These are phyloP conservation scores for Termitomyces sp. DNA, from an alignment of 768 basidiomycete species.

Conservation along the genomic window DNA sequence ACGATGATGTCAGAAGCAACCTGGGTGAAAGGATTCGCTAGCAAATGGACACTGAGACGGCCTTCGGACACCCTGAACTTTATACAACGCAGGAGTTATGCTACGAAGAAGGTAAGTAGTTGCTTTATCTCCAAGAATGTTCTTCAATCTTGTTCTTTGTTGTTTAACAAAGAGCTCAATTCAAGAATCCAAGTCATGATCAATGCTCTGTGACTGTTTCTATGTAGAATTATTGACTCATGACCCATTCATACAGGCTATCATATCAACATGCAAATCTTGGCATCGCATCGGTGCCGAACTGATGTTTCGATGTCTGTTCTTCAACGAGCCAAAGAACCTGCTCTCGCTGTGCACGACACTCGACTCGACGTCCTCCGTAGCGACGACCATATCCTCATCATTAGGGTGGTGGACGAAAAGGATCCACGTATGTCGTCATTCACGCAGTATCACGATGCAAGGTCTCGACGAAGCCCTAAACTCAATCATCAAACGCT, in stretches of 20 bases:
- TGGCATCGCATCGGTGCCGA: slow-evolving; percentile 62
- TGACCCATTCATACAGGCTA: slow-evolving; percentile 39
- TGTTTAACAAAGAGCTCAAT: not conserved
- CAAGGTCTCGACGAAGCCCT: slow-evolving; percentile 50
- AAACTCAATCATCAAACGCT: slow-evolving; percentile 53
- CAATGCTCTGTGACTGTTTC: not conserved
- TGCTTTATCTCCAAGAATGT: not conserved
- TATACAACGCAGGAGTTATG: slow-evolving; percentile 55
- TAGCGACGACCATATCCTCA: slow-evolving; percentile 30
- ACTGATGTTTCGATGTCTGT: slow-evolving; percentile 63
- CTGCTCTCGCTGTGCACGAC: slow-evolving; percentile 46
- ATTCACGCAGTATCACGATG: slow-evolving; percentile 35
- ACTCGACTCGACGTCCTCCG: slow-evolving; percentile 39
- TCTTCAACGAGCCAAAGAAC: slow-evolving; percentile 56
- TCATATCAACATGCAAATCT: slow-evolving; percentile 59
- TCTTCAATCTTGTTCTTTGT: not conserved
- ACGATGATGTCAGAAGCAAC: slow-evolving; percentile 57
- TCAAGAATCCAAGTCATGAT: not conserved
- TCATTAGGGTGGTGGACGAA: slow-evolving; percentile 68
- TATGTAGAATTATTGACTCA: not conserved
- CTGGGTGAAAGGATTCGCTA: slow-evolving; percentile 51
- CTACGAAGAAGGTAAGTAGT: slow-evolving; percentile 56
- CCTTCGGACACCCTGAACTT: slow-evolving; percentile 55
- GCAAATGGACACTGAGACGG: slow-evolving; percentile 53
- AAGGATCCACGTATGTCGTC: slow-evolving; percentile 64